A percentile compares a stretch with the other conserved stretches of the same genome.
Evolutionary conservation across 345 rosid genomes (phyloP).

Genomic region (Rhizophora apiculata): DNA sequence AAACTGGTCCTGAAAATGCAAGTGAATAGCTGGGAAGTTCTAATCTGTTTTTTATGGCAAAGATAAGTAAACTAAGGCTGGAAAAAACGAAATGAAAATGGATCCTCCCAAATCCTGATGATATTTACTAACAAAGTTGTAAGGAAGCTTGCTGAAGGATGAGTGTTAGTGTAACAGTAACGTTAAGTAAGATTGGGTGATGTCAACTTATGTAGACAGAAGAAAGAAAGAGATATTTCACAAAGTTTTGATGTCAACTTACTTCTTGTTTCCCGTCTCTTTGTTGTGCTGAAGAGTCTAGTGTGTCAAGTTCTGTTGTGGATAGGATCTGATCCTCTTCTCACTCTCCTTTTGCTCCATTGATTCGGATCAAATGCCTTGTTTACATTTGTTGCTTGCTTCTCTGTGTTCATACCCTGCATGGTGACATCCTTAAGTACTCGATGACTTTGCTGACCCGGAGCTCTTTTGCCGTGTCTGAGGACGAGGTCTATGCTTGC

Average conservation of each 20-base stretch:
- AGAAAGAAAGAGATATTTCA: slow-evolving; percentile 2
- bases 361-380: slow-evolving; percentile 44
- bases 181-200: too few relatives aligned
- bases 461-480: slow-evolving; percentile 26
- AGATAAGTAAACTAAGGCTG: too few relatives aligned
- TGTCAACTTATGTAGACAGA: too few relatives aligned
- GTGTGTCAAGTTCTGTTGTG: slow-evolving; percentile 59
- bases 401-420: slow-evolving; percentile 32
- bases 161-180: too few relatives aligned
- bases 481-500: slow-evolving; percentile 30
- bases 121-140: too few relatives aligned
- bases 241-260: slow-evolving; percentile 24
- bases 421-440: slow-evolving; percentile 35
- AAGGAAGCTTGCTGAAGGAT: too few relatives aligned
- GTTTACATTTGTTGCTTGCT: slow-evolving; percentile 33
- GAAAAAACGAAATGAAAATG: too few relatives aligned
- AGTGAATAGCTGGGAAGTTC: too few relatives aligned
- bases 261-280: slow-evolving; percentile 13
- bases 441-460: slow-evolving; percentile 29
- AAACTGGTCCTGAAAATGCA: too few relatives aligned
- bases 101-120: too few relatives aligned
- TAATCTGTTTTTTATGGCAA: too few relatives aligned
- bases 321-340: slow-evolving; percentile 82
- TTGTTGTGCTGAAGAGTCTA: slow-evolving; percentile 23
- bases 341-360: slow-evolving; percentile 69